Evolutionary conservation across 306 rosid genomes (phyloP), one percentile per base, ranked within the genome.

Genomic region (Gastrolobium villosum): DNA sequence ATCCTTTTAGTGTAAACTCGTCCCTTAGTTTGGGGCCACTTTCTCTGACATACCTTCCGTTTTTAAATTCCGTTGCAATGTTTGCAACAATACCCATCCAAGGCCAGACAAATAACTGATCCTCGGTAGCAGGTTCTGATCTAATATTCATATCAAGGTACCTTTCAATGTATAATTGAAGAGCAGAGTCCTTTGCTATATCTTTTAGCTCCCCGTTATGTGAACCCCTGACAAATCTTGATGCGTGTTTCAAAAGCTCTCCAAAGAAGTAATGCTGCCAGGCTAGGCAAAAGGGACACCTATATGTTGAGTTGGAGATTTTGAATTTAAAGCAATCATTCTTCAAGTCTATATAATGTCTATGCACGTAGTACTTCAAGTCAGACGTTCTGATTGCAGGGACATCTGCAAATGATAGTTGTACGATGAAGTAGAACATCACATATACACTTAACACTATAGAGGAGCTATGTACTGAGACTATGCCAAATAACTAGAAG

Each of bases 71-170:
- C 0, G 95, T 90, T 11, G 62, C 14, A 64, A 89, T 76, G 71
- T 92, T 94, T 11, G 93, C 97, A 77, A 94, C 53, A 78, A 92
- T 59, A 2, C 92, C 97, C 90, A 77, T 76, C 88, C 90, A 87
- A 52, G 93, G 93, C 81, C 90, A 90, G 61, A 90, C 97, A 87
- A 89, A 87, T 32, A 70, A 7, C 10, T 87, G 85, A 46, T 82
- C 83, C 8, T 84, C 79, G 7, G 3, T 7, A 5, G 32, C 56
- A 64, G 43, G 13, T 82, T 79, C 72, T 3, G 61, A 37, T 31
- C 5, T 2, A 43, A 4, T 7, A 64, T 55, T 15, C 43, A 6
- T 46, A 65, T 71, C 5, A 39, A 85, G 72, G 70, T 85, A 66
- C 73, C 80, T 91, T 28, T 81, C 66, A 2, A 90, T 76, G 36